Evolutionary conservation across 2,329 filamentous ascomycete species (phyloP).

Genomic region (Aspergillus aculeatinus): DNA sequence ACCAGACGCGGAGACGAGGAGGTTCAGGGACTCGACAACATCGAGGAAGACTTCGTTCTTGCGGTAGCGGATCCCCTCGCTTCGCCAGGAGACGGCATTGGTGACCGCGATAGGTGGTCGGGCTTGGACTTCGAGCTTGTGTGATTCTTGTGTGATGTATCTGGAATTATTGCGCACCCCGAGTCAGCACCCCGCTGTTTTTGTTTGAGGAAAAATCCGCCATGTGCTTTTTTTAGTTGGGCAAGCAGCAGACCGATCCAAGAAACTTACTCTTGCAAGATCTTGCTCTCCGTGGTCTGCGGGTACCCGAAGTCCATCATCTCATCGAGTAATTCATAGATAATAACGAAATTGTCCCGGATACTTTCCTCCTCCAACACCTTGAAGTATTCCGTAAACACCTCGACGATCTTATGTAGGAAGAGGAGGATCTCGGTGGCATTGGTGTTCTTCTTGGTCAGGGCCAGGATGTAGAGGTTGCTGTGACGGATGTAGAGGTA

Average conservation of each 20-base stretch:
- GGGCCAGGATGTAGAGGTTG: constrained; percentile 95
- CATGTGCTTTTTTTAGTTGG: too few relatives aligned
- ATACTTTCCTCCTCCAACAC: constrained; percentile 98
- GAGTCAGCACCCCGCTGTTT: not conserved
- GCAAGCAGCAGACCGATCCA: not conserved
- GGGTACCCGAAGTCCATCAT: constrained; percentile 99
- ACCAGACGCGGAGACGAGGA: constrained; percentile 89
- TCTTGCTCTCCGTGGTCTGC: constrained; percentile 97
- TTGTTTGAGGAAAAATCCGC: not conserved
- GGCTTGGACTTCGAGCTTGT: constrained; percentile 96
- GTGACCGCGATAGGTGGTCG: constrained; percentile 96
- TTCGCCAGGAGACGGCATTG: constrained; percentile 96
- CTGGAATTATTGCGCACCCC: constrained; percentile 30
- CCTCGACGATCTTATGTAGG: constrained; percentile 95
- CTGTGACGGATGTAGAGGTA: constrained; percentile 99
- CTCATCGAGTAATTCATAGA: constrained; percentile 97
- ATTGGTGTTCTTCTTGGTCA: constrained; percentile 99
- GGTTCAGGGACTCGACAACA: constrained; percentile 92
- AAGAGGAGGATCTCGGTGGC: constrained; percentile 97
- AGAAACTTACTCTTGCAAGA: constrained; percentile 73
- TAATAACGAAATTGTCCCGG: constrained; percentile 98
- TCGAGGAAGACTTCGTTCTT: constrained; percentile 99
- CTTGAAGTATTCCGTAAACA: constrained; percentile 99
- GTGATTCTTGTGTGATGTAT: constrained; percentile 98
- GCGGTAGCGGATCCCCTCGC: constrained; percentile 94